Evolutionary conservation across 1,139 yeast genomes (phyloP).

Genomic region (Candida glucosophila): DNA sequence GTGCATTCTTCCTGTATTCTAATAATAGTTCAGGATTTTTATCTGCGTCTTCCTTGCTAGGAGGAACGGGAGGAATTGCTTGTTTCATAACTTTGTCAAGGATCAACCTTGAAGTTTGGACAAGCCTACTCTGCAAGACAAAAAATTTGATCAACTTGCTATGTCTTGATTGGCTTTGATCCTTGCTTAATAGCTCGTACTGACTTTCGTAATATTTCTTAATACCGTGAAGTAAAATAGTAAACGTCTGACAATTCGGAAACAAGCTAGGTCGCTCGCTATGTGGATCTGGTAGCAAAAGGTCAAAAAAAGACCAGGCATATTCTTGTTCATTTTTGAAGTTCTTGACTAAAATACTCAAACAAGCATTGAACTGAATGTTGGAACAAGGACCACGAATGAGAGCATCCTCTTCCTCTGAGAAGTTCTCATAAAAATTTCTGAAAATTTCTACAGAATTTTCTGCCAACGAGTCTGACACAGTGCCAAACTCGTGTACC

Average conservation of each 20-base stretch:
- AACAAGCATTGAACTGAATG: constrained; percentile 34
- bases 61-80: constrained; percentile 29
- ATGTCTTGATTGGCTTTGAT: constrained; percentile 9
- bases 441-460: constrained; percentile 19
- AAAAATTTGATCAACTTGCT: constrained; percentile 17
- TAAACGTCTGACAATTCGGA: constrained; percentile 32
- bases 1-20: constrained; percentile 12
- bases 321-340: constrained; percentile 21
- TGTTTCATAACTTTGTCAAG: constrained; percentile 18
- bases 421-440: constrained; percentile 4
- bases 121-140: constrained; percentile 20
- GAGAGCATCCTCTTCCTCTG: constrained; percentile 22
- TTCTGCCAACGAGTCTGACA: constrained; percentile 13
- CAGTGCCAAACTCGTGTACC: constrained; percentile 26
- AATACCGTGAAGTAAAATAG: constrained; percentile 32
- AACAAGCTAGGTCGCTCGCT: constrained; percentile 10
- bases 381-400: no score
- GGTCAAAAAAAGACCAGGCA: constrained; percentile 35
- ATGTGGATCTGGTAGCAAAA: constrained; percentile 13
- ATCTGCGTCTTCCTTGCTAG: constrained; percentile 17
- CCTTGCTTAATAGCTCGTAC: constrained; percentile 10
- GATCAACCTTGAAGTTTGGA: constrained; percentile 20
- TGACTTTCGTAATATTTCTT: constrained; percentile 14
- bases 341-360: constrained; percentile 27
- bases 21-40: constrained; percentile 13